A percentile compares a stretch with the other conserved stretches of the same genome.
Evolutionary conservation across 2,329 filamentous ascomycete genomes (phyloP).

Genomic region (Pseudogymnoascus sp.): DNA sequence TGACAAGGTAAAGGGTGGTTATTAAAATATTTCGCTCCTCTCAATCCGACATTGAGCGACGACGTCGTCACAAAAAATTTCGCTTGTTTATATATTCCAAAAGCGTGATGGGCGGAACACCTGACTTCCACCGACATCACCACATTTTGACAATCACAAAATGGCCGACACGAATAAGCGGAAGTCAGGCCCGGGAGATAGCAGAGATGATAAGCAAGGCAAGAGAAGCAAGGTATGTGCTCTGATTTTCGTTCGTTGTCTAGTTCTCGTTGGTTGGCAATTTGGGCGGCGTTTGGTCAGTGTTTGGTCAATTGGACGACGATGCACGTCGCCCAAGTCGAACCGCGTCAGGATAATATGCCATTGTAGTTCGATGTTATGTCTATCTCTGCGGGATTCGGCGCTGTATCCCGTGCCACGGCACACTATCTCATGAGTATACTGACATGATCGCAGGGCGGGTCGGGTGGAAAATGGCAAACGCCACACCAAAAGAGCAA

Average conservation of each 20-base stretch:
- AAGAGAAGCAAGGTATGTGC: constrained; percentile 24
- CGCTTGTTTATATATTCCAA: not conserved
- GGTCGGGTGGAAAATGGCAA: constrained; percentile 50
- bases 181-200: constrained; percentile 16
- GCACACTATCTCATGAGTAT: not conserved
- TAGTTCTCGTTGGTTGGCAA: not conserved
- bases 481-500: constrained; percentile 50
- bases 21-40: not conserved
- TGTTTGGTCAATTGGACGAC: not conserved
- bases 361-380: not conserved
- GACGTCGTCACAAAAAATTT: constrained; percentile 1
- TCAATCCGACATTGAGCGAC: not conserved
- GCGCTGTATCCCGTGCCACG: not conserved
- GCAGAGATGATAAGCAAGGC: constrained; percentile 13
- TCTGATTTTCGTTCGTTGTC: not conserved
- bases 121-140: not conserved
- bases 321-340: not conserved
- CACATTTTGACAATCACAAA: not conserved
- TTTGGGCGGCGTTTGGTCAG: not conserved
- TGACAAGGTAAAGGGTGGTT: not conserved
- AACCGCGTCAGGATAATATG: not conserved
- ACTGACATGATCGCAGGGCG: constrained; percentile 26
- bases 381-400: not conserved
- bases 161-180: constrained; percentile 23
- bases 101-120: not conserved